Evolutionary conservation across 257 asterid genomes (phyloP).

Genomic region (Echites panduratus): DNA sequence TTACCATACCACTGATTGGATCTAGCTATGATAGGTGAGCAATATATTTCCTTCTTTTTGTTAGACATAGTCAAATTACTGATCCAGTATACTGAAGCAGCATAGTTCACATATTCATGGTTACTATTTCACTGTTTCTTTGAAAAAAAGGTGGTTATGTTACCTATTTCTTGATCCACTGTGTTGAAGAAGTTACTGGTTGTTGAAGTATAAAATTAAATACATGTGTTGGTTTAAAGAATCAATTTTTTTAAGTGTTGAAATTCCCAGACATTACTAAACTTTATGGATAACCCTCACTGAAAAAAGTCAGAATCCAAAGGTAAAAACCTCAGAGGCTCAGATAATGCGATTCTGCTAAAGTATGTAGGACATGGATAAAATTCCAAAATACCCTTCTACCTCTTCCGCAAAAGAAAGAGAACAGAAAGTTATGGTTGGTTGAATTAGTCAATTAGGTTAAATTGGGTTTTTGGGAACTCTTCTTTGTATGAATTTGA

Average conservation of each 20-base stretch:
- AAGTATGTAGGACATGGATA: background rate
- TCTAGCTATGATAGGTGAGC: constrained; percentile 89
- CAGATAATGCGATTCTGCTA: background rate
- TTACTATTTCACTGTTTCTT: too few relatives aligned
- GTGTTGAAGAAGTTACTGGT: background rate
- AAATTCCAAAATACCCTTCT: background rate
- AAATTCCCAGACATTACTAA: too few relatives aligned
- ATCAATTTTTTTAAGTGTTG: too few relatives aligned
- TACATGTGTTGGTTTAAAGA: background rate
- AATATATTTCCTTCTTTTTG: background rate
- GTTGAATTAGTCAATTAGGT: background rate
- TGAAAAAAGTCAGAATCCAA: too few relatives aligned
- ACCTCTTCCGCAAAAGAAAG: background rate
- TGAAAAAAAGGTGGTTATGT: too few relatives aligned
- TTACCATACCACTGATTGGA: constrained; percentile 89
- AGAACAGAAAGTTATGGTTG: background rate
- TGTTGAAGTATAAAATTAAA: too few relatives aligned
- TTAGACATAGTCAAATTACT: background rate
- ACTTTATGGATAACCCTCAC: too few relatives aligned
- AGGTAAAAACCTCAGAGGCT: too few relatives aligned
- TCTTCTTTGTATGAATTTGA: background rate
- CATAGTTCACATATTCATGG: background rate
- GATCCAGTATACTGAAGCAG: background rate
- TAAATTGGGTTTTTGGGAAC: background rate
- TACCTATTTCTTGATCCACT: too few relatives aligned